These are phyloP conservation scores for Leavenworthia alabamica DNA, from an alignment of 345 rosid genomes.

Conservation along the genomic window DNA sequence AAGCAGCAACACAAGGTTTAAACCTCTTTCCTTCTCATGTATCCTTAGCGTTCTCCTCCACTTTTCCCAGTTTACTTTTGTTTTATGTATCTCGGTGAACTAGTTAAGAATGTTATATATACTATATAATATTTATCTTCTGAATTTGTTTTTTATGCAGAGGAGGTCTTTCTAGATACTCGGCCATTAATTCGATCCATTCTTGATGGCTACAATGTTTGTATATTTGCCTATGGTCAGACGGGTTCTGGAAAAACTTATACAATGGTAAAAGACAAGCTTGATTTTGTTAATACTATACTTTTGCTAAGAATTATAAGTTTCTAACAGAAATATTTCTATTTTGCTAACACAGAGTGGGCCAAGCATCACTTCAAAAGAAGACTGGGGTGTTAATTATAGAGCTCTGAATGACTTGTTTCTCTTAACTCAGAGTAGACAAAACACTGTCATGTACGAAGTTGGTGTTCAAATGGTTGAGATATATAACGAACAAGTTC, in stretches of 20 bases:
- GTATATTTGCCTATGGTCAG: constrained; percentile 99
- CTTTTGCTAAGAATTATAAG: constrained; percentile 2
- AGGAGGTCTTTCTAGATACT: constrained; percentile 88
- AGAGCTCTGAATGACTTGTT: constrained; percentile 93
- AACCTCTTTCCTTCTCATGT: neutral
- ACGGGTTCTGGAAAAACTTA: constrained; percentile 99
- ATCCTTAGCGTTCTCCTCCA: neutral
- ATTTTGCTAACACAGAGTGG: constrained; percentile 59
- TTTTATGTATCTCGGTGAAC: neutral
- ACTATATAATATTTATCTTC: neutral
- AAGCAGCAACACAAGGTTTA: constrained; percentile 75
- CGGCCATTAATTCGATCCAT: constrained; percentile 88
- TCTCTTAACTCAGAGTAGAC: constrained; percentile 66
- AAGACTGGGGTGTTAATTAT: constrained; percentile 96
- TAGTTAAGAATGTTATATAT: neutral
- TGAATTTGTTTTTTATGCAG: constrained; percentile 34
- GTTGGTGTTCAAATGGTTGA: constrained; percentile 98
- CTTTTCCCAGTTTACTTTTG: neutral
- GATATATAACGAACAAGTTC: constrained; percentile 97
- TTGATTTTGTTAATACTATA: neutral
- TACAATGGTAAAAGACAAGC: constrained; percentile 60
- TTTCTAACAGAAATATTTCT: constrained; percentile 4
- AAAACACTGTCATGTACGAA: constrained; percentile 63
- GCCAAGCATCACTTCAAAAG: constrained; percentile 62
- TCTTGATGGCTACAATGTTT: constrained; percentile 92